Percentiles rank a stretch among this genome's conserved stretches.
Conservation (phyloP, 192 early-diverging fungal genomes). For the Podila epicladia region DNA sequence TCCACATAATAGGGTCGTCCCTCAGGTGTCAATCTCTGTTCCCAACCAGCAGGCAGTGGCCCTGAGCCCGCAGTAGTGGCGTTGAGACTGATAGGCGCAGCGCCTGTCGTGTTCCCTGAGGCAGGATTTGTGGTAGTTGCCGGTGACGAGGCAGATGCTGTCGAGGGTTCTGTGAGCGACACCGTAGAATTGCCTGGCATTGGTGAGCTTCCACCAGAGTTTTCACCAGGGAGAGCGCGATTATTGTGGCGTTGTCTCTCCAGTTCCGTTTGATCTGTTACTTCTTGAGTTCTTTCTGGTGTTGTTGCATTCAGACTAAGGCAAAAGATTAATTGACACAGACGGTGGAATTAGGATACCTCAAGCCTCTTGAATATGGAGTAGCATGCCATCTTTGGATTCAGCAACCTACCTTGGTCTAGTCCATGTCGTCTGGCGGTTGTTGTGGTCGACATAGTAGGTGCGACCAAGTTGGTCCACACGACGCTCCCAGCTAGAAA, state of each 20-base stretch:
- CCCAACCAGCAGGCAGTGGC: conserved; percentile 86
- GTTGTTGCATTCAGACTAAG: conserved; percentile 48
- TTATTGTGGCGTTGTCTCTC: conserved; percentile 86
- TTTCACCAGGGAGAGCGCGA: conserved; percentile 81
- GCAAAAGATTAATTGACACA: neutral
- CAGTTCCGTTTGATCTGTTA: conserved; percentile 68
- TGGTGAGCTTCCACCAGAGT: conserved; percentile 47
- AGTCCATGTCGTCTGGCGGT: conserved; percentile 95
- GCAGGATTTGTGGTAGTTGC: conserved; percentile 27
- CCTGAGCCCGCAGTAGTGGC: conserved; percentile 74
- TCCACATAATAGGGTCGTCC: conserved; percentile 92
- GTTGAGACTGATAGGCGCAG: conserved; percentile 52
- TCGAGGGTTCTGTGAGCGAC: conserved; percentile 11
- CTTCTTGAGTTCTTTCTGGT: conserved; percentile 50
- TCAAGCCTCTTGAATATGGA: neutral
- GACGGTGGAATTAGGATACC: neutral
- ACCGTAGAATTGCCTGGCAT: conserved; percentile 27
- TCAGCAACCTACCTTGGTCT: conserved; percentile 50
- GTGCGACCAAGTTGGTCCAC: conserved; percentile 92
- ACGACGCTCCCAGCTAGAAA: conserved; percentile 92
- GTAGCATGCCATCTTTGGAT: conserved; percentile 6
- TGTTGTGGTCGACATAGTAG: conserved; percentile 99
- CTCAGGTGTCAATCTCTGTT: conserved; percentile 81
- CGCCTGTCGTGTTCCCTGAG: conserved; percentile 30
- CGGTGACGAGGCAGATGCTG: conserved; percentile 12